phyloP scores from a whole-genome alignment of 495 filamentous ascomycete genomes.

The Podospora appendiculata region DNA sequence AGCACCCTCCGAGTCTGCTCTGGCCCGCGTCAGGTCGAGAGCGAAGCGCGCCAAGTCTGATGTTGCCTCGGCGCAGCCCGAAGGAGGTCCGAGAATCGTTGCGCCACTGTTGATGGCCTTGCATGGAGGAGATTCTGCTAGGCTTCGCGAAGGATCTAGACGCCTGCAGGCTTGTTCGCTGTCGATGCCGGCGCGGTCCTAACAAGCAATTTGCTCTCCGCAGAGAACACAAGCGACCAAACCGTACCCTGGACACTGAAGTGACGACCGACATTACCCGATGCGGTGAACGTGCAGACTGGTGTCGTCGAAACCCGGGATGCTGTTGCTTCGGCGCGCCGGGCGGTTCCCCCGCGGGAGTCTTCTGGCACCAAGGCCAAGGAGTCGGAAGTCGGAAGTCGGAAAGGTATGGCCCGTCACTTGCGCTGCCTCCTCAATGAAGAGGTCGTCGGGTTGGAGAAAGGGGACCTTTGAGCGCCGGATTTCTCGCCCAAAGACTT shows the following conservation, averaged over 20 bases:
- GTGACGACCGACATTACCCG: constrained; percentile 23
- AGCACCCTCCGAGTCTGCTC: constrained; percentile 60
- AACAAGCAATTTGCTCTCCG: constrained; percentile 12
- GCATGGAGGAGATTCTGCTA: constrained; percentile 37
- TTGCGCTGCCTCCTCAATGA: not conserved
- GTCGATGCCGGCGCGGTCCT: constrained; percentile 7
- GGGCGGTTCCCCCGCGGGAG: not conserved
- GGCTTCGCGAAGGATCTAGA: constrained; percentile 15
- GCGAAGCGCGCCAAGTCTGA: constrained; percentile 58
- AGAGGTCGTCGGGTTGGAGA: not conserved
- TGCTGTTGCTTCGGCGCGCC: not conserved
- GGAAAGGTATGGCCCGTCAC: not conserved
- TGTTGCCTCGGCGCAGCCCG: constrained; percentile 53
- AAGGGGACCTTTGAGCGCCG: not conserved
- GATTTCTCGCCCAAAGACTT: not conserved
- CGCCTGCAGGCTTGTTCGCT: constrained; percentile 19
- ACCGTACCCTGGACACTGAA: constrained; percentile 15
- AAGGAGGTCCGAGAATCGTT: constrained; percentile 42
- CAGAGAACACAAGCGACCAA: constrained; percentile 16
- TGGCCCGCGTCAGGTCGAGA: constrained; percentile 61
- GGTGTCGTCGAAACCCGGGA: constrained; percentile 4
- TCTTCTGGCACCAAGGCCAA: not conserved
- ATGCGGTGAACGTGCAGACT: constrained; percentile 4
- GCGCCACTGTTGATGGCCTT: constrained; percentile 32
- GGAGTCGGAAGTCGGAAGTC: no score